phyloP scores from a whole-genome alignment of 1,139 yeast genomes.

The Suhomyces choctaworum region DNA sequence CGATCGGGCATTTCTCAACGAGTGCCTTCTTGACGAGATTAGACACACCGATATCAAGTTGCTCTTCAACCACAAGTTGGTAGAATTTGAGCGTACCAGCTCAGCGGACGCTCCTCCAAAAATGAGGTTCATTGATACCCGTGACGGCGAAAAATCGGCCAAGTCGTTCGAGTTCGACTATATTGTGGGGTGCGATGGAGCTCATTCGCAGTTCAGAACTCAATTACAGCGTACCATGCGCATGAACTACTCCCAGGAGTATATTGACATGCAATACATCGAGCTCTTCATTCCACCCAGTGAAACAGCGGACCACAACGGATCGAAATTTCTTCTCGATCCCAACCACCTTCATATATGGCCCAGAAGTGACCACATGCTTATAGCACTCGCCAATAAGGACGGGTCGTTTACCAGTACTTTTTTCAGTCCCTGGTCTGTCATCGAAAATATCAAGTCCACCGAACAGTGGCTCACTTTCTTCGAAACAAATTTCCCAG shows the following conservation, averaged over 20 bases:
- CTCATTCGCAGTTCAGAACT: conserved; percentile 71
- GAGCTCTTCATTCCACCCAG: conserved; percentile 72
- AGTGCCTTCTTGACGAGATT: conserved; percentile 62
- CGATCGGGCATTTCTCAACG: conserved; percentile 71
- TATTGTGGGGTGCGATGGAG: conserved; percentile 84
- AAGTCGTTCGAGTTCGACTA: conserved; percentile 48
- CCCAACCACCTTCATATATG: conserved; percentile 87
- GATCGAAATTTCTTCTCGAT: conserved; percentile 49
- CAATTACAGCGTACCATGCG: conserved; percentile 67
- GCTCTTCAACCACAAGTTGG: conserved; percentile 60
- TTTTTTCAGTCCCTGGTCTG: conserved; percentile 76
- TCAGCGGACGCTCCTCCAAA: conserved; percentile 22
- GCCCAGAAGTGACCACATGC: conserved; percentile 87
- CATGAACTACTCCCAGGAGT: conserved; percentile 73
- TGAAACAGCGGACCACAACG: conserved; percentile 16
- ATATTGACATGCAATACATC: conserved; percentile 80
- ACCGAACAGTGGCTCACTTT: conserved; percentile 51
- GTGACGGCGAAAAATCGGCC: conserved; percentile 10
- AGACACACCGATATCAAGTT: conserved; percentile 47
- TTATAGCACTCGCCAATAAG: conserved; percentile 81
- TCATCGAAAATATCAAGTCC: conserved; percentile 55
- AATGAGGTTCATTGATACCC: conserved; percentile 25
- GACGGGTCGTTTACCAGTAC: conserved; percentile 92
- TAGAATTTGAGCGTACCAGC: conserved; percentile 27
- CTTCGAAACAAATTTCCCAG: conserved; percentile 65